Base-by-base conservation (phyloP, 1,139 yeast species). In the Kodamaea suecica region DNA sequence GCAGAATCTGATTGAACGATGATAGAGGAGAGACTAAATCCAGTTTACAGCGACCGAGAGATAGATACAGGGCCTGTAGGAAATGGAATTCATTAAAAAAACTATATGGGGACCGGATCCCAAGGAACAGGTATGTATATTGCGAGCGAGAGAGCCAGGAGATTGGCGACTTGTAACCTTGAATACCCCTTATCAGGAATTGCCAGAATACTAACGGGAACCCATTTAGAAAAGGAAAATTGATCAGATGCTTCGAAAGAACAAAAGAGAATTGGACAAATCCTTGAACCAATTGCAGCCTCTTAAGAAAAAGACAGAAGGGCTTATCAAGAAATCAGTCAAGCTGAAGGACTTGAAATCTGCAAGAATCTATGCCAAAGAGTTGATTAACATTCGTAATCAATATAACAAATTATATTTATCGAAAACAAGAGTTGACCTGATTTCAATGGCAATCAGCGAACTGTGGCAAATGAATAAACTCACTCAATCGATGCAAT, bases 31-130 rank as follows among this genome's bases (percentile, higher is more conserved):
- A n/a, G n/a, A n/a, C n/a, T n/a, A n/a, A n/a, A n/a, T n/a, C n/a
- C n/a, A n/a, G n/a, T n/a, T n/a, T n/a, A n/a, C n/a, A n/a, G n/a
- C n/a, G n/a, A n/a, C n/a, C n/a, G n/a, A n/a, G n/a, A n/a, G n/a
- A n/a, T n/a, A n/a, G 21, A 19, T 19, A 19, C 21, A 6, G 21
- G 21, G 9, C 21, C 9, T 6, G 9, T 6, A 6, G 5, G 40
- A 30, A 36, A 83, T 84, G 92, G 86, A 84, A 47, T 78, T 66
- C 51, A 61, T 90, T 30, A 88, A 86, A 63, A 80, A 80, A 55
- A 85, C 90, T 7, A 80, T 90, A 34, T 90, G 94, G 81, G 98
- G 97, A 1, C 96, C 96, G 0, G 96, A 88, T 57, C 95, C 97
- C 30, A 82, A 82, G 52, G 97, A 92, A 53, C 97, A 87, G 50